Evolutionary conservation across 1,284 basidiomycete genomes (phyloP), one percentile per base, ranked within the genome.

Genomic region (Austroboletus novae-zelandiae): DNA sequence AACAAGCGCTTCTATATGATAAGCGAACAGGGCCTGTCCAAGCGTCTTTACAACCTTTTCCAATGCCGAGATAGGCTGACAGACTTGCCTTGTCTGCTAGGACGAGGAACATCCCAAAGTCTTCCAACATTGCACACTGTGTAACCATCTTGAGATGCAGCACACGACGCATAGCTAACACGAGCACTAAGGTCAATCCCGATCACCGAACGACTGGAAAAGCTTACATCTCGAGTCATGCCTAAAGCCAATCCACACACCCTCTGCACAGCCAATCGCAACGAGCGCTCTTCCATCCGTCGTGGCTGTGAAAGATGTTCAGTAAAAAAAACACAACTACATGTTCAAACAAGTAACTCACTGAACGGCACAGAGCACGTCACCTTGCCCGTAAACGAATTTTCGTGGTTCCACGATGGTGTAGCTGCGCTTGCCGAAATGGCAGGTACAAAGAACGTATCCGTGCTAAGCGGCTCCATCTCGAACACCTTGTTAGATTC

Each of bases 241-340:
- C 30, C 91, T 81, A 68, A 97, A 86, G 0, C 95, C 96, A 57
- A 98, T 96, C 92, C 94, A 98, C 2, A 98, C 91, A 34, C 96
- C 96, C 62, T 98, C 93, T 0, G 91, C 86, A 68, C 94, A 97
- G 18, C 95, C 95, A 57, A 98, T 86, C 0, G 95, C 94, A 17
- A 98, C 87, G 15, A 98, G 76, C 3, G 82, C 80, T 40, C 92
- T 82, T 5, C 89, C 85, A 66, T 98, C 93, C 6, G 82, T 76
- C 3, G 93, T 93, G 48, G 79, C 89, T 91, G 54, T 11, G 7
- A 54, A 47, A 15, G 50, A 54, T 29, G 36, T 45, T 64, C 47
- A 60, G 43, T 20, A 37, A 41, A 54, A 10, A 37, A 41, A 54
- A 10, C 10, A 37, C 20, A 3, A 8, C 32, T 6, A n/a, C 23